Evolutionary conservation across 495 filamentous ascomycete genomes (phyloP).

Genomic region (Xylaria longipes): DNA sequence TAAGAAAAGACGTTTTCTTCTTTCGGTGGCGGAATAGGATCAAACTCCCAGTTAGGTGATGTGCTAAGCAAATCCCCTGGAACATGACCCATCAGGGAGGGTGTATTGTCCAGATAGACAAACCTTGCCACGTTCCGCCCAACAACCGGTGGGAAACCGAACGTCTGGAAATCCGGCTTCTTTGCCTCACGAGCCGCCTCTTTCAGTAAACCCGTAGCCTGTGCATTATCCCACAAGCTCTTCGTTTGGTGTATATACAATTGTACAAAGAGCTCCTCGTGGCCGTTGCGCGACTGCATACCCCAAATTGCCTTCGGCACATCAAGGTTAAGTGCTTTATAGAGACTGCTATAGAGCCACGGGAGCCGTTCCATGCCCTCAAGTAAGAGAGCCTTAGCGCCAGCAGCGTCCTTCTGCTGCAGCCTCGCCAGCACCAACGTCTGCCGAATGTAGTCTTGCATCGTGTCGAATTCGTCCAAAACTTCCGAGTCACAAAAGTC

Average conservation of each 20-base stretch:
- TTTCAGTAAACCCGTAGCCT: constrained; percentile 71
- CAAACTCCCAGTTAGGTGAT: constrained; percentile 65
- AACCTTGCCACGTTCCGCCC: constrained; percentile 73
- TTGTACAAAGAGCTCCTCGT: constrained; percentile 76
- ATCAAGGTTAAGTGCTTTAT: constrained; percentile 75
- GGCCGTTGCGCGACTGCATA: constrained; percentile 65
- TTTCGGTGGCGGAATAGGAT: constrained; percentile 68
- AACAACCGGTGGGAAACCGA: constrained; percentile 37
- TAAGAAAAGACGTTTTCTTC: constrained; percentile 55
- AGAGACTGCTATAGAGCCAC: constrained; percentile 81
- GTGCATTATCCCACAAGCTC: constrained; percentile 88
- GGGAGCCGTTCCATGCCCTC: constrained; percentile 74
- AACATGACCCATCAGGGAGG: constrained; percentile 64
- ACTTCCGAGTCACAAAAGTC: constrained; percentile 68
- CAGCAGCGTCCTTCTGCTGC: constrained; percentile 67
- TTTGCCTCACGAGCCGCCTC: constrained; percentile 68
- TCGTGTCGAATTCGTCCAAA: constrained; percentile 42
- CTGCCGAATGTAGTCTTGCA: constrained; percentile 66
- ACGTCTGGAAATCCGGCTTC: constrained; percentile 54
- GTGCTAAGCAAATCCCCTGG: constrained; percentile 58
- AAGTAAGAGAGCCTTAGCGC: constrained; percentile 66
- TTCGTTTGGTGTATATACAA: constrained; percentile 82
- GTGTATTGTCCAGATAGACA: constrained; percentile 76
- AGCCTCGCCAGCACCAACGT: constrained; percentile 76
- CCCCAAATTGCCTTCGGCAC: constrained; percentile 84